Conservation (phyloP, 257 asterid genomes). For the Rhazya stricta region DNA sequence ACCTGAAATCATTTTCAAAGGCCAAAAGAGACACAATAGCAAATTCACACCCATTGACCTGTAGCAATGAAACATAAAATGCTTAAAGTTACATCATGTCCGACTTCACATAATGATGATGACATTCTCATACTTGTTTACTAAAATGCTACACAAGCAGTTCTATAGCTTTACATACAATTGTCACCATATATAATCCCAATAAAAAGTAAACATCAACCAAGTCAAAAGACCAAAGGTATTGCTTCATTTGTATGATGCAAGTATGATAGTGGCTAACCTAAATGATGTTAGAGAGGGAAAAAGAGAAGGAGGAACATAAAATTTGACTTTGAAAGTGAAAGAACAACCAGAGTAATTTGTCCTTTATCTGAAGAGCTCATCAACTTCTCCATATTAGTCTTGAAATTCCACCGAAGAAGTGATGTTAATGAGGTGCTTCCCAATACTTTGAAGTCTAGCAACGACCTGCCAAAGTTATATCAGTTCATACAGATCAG, state of each 20-base stretch:
- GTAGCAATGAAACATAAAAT: constrained; percentile 8
- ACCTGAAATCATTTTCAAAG: constrained; percentile 78
- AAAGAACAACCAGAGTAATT: constrained; percentile 65
- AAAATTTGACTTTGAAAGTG: not conserved
- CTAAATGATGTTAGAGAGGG: not conserved
- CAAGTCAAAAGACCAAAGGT: not conserved
- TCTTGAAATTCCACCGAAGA: constrained; percentile 82
- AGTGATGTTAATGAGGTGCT: constrained; percentile 59
- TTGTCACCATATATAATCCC: not conserved
- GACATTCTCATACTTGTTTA: not conserved
- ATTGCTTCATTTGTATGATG: not conserved
- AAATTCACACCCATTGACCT: constrained; percentile 83
- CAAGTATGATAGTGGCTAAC: not conserved
- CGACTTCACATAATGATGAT: not conserved
- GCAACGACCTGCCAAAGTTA: constrained; percentile 59
- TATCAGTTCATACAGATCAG: not conserved
- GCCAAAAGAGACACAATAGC: constrained; percentile 70
- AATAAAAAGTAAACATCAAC: not conserved
- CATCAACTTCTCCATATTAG: constrained; percentile 71
- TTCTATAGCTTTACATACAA: not conserved
- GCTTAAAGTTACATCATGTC: constrained; percentile 5
- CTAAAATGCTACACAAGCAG: not conserved
- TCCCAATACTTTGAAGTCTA: constrained; percentile 58
- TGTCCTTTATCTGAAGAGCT: constrained; percentile 71
- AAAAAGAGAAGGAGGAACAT: not conserved